Evolutionary conservation across 1,139 yeast species (phyloP).

Genomic region (Suhomyces choctaworum): DNA sequence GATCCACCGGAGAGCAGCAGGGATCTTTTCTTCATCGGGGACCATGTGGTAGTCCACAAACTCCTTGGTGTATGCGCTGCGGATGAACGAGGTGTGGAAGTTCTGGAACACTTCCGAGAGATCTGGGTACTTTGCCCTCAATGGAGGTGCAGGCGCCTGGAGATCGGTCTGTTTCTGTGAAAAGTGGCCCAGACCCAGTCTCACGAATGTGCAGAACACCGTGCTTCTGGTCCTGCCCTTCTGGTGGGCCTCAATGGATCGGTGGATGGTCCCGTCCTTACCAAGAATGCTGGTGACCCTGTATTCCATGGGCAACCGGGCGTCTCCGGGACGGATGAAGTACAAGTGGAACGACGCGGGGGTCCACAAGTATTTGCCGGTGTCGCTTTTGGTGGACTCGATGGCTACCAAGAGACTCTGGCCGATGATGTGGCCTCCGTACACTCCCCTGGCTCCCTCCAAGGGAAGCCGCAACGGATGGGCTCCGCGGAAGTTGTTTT

Average conservation of each 20-base stretch:
- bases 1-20: conserved; percentile 44
- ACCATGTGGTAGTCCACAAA: conserved; percentile 32
- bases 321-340: conserved; percentile 50
- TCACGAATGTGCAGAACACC: conserved; percentile 25
- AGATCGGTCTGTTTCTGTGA: conserved; percentile 13
- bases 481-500: conserved; percentile 34
- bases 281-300: conserved; percentile 50
- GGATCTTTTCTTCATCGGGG: conserved; percentile 37
- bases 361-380: conserved; percentile 20
- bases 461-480: conserved; percentile 41
- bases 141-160: conserved; percentile 16
- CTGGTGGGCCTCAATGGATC: conserved; percentile 34
- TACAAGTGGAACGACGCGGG: conserved; percentile 45
- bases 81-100: conserved; percentile 41
- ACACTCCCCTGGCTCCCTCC: conserved; percentile 66
- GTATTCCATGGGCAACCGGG: conserved; percentile 52
- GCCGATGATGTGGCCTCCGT: conserved; percentile 78
- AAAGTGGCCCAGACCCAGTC: conserved; percentile 9
- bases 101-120: conserved; percentile 31
- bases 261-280: conserved; percentile 25
- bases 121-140: conserved; percentile 30
- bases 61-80: conserved; percentile 43
- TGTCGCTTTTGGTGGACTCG: conserved; percentile 30
- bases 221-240: conserved; percentile 29
- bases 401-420: conserved; percentile 70